These are phyloP conservation scores for Lachnellula hyalina DNA, from an alignment of 2,329 filamentous ascomycete species.

Conservation along the genomic window DNA sequence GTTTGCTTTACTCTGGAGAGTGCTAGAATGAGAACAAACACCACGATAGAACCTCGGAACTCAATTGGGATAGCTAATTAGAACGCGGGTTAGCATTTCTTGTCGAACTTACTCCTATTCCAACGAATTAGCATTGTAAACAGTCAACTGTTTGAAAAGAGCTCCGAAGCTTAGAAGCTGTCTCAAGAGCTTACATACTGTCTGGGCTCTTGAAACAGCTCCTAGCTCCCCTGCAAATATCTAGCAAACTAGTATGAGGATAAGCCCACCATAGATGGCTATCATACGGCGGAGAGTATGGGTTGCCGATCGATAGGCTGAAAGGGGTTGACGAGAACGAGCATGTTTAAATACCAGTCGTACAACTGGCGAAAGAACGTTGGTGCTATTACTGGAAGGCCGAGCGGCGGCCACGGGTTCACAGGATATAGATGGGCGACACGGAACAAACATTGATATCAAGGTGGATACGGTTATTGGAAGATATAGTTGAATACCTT, in stretches of 20 bases:
- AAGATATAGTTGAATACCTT: constrained; percentile 38
- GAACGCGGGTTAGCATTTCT: constrained; percentile 3
- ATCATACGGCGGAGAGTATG: constrained; percentile 2
- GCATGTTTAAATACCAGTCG: constrained; percentile 1
- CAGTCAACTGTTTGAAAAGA: too few species aligned
- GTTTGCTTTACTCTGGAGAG: constrained; percentile 6
- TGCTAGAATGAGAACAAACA: constrained; percentile 13
- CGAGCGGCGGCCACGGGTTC: neutral
- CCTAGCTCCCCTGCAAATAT: too few species aligned
- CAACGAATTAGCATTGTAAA: too few species aligned
- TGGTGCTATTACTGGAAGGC: neutral
- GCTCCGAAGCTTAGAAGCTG: too few species aligned
- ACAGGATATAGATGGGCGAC: neutral
- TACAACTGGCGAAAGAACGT: neutral
- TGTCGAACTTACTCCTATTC: neutral
- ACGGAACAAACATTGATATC: constrained; percentile 15
- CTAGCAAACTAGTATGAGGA: too few species aligned
- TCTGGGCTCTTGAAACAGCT: too few species aligned
- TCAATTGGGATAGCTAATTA: constrained; percentile 17
- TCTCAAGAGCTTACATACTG: too few species aligned
- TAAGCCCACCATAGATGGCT: neutral
- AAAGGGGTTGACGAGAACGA: constrained; percentile 1
- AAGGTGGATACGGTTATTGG: constrained; percentile 39
- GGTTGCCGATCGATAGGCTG: neutral
- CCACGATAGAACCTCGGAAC: constrained; percentile 18